These are phyloP conservation scores for Apiospora aurea DNA, from an alignment of 2,329 filamentous ascomycete species.

Conservation along the genomic window DNA sequence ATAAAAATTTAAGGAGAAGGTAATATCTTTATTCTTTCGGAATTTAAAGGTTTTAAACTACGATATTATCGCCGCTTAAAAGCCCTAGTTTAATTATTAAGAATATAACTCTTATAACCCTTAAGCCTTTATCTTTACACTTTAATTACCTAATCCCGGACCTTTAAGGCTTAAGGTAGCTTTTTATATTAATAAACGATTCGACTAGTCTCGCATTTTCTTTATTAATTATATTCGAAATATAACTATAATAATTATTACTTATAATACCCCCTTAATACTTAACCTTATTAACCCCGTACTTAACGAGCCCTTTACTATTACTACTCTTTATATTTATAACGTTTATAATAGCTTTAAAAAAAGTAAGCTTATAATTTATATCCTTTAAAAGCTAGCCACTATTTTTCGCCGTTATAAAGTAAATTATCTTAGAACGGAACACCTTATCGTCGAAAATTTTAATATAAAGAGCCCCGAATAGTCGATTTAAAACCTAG, in stretches of 20 bases:
- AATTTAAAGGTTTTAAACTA: neutral
- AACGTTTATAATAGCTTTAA: neutral
- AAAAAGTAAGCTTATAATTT: neutral
- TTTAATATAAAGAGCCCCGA: neutral
- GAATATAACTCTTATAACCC: neutral
- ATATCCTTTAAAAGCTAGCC: neutral
- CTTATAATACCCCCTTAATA: neutral
- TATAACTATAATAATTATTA: neutral
- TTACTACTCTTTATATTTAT: constrained; percentile 2
- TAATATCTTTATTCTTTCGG: neutral
- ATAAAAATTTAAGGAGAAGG: neutral
- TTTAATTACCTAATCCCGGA: neutral
- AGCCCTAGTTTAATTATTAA: neutral
- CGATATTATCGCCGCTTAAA: neutral
- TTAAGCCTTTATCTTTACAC: neutral
- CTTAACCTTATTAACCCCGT: neutral
- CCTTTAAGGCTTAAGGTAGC: accelerated
- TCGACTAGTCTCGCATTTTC: neutral
- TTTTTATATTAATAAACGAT: neutral
- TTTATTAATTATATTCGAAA: neutral
- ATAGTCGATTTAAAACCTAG: neutral
- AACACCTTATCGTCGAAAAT: neutral
- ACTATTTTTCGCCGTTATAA: neutral
- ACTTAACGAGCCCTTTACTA: neutral
- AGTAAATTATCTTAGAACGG: neutral